Conservation (phyloP, 2,329 filamentous ascomycete genomes). For the Thelonectria olida region DNA sequence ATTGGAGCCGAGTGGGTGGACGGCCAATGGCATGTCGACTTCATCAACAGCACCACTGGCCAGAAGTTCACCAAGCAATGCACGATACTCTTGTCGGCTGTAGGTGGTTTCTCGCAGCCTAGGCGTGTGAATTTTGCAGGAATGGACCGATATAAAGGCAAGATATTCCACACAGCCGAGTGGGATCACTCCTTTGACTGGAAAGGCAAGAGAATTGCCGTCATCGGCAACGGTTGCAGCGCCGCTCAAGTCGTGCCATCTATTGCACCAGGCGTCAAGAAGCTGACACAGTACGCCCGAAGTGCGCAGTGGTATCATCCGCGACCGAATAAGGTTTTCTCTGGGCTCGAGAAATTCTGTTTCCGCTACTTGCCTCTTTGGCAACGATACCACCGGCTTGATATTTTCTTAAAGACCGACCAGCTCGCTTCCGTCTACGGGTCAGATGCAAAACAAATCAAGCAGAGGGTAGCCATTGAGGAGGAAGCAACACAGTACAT, state of each 20-base stretch:
- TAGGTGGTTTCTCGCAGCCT: constrained; percentile 9
- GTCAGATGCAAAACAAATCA: constrained; percentile 2
- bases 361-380: constrained; percentile 36
- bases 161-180: constrained; percentile 43
- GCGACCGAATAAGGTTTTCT: constrained; percentile 30
- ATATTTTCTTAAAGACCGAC: constrained; percentile 36
- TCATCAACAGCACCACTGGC: background rate
- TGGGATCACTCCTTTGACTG: constrained; percentile 42
- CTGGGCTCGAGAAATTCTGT: constrained; percentile 28
- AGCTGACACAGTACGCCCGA: constrained; percentile 40
- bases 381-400: constrained; percentile 18
- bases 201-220: constrained; percentile 40
- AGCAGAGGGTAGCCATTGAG: constrained; percentile 14
- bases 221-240: constrained; percentile 48
- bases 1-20: background rate
- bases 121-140: constrained; percentile 35
- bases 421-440: constrained; percentile 28
- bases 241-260: constrained; percentile 46
- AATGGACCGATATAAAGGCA: constrained; percentile 42
- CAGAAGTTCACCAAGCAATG: background rate
- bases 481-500: constrained; percentile 30
- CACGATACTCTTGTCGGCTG: background rate
- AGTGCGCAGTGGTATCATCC: constrained; percentile 32
- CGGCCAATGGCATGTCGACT: background rate
- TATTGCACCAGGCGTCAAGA: constrained; percentile 36